Conservation (phyloP, 1,139 yeast species). For the Meyerozyma elateridarum region DNA sequence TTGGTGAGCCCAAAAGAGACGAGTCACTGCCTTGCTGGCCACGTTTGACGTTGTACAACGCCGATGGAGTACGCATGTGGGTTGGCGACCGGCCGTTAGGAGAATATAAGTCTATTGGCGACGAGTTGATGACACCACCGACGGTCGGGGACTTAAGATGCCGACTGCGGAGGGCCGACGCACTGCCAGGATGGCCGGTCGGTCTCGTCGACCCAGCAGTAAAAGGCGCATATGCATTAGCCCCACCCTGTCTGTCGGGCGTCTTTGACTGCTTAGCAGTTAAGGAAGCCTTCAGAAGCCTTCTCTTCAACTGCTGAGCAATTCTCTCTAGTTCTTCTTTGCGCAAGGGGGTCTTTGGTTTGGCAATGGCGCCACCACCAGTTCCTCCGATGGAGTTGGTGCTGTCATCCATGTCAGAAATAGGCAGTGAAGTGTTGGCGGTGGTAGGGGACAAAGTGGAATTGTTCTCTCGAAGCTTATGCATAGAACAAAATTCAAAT, state of each 20-base stretch:
- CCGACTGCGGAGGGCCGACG: background rate
- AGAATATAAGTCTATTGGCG: constrained; percentile 35
- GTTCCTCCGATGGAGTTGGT: background rate
- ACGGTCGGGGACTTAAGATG: too few species aligned
- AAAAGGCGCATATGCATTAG: background rate
- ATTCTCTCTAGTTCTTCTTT: constrained; percentile 46
- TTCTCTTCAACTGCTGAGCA: constrained; percentile 42
- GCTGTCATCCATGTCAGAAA: constrained; percentile 3
- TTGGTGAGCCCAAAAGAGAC: constrained; percentile 11
- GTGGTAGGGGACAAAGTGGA: constrained; percentile 1
- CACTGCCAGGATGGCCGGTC: constrained; percentile 12
- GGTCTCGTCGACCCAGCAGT: constrained; percentile 7
- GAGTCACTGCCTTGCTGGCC: constrained; percentile 1
- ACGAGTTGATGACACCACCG: constrained; percentile 19
- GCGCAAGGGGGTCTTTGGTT: constrained; percentile 36
- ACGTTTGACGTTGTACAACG: constrained; percentile 15
- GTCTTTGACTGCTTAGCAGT: constrained; percentile 37
- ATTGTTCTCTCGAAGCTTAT: constrained; percentile 3
- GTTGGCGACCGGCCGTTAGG: constrained; percentile 42
- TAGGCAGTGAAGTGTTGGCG: constrained; percentile 2
- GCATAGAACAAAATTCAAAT: background rate
- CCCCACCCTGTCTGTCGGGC: constrained; percentile 1
- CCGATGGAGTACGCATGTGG: constrained; percentile 36
- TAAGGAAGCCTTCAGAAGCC: constrained; percentile 41
- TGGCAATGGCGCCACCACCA: constrained; percentile 7